Evolutionary conservation across 208 protist species (phyloP).

Genomic region (Leishmania arabica): DNA sequence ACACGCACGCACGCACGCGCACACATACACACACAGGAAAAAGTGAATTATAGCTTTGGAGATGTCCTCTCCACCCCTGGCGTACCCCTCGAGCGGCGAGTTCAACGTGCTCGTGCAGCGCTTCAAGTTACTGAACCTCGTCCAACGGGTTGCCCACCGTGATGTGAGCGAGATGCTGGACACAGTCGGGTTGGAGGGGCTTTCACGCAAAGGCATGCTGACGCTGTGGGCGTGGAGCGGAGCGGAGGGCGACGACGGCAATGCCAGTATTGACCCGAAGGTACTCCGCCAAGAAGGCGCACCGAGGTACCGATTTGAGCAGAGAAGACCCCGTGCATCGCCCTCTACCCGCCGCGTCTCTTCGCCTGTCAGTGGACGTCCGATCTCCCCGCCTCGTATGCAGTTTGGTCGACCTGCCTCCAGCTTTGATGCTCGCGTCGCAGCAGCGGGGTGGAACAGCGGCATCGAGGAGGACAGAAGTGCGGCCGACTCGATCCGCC

Average conservation of each 20-base stretch:
- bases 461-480: slow-evolving; percentile 9
- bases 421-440: slow-evolving; percentile 27
- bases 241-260: neutral
- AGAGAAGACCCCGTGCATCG: neutral
- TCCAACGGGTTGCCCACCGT: slow-evolving; percentile 80
- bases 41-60: neutral
- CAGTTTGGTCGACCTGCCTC: slow-evolving; percentile 14
- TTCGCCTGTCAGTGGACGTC: neutral
- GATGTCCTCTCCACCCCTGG: slow-evolving; percentile 15
- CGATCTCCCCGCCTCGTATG: slow-evolving; percentile 11
- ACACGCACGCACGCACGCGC: neutral
- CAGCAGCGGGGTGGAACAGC: slow-evolving; percentile 20
- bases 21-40: neutral
- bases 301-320: neutral
- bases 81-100: slow-evolving; percentile 45
- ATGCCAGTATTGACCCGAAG: neutral
- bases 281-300: neutral
- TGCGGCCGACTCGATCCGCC: neutral
- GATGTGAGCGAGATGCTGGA: slow-evolving; percentile 87
- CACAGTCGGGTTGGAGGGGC: slow-evolving; percentile 70
- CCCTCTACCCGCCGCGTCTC: neutral
- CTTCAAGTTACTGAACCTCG: slow-evolving; percentile 87
- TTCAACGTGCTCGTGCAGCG: slow-evolving; percentile 77
- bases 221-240: slow-evolving; percentile 5
- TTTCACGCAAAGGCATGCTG: slow-evolving; percentile 59